A percentile compares a stretch with the other conserved stretches of the same genome.
These are phyloP conservation scores for Fusarium decemcellulare DNA, from an alignment of 2,329 filamentous ascomycete genomes.

Conservation along the genomic window DNA sequence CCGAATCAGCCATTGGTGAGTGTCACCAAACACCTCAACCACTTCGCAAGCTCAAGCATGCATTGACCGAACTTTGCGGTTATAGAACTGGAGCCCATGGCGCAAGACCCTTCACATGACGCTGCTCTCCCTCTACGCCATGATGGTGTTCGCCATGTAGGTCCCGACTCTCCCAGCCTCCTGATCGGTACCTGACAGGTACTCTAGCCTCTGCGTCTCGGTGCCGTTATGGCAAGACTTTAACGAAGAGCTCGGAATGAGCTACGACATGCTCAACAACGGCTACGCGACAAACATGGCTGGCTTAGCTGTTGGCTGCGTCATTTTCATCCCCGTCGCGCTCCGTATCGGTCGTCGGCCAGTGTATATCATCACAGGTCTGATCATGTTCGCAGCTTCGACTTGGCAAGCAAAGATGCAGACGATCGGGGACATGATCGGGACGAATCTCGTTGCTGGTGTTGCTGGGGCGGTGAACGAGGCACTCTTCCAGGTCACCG, in stretches of 20 bases:
- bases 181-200: neutral
- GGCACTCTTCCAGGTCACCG: conserved; percentile 55
- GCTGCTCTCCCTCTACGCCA: conserved; percentile 28
- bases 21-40: neutral
- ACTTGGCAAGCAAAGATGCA: conserved; percentile 45
- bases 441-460: conserved; percentile 47
- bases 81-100: conserved; percentile 34
- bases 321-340: conserved; percentile 52
- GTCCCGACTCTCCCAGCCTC: neutral
- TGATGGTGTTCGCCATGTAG: conserved; percentile 40
- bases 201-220: conserved; percentile 30
- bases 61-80: too few relatives aligned
- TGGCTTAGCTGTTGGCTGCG: conserved; percentile 48
- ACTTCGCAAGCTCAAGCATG: neutral
- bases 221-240: conserved; percentile 38
- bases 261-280: conserved; percentile 42
- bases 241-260: conserved; percentile 36
- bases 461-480: conserved; percentile 56
- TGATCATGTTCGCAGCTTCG: conserved; percentile 37
- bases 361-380: conserved; percentile 45
- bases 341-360: conserved; percentile 50
- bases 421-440: conserved; percentile 38
- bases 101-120: conserved; percentile 33
- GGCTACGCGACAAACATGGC: conserved; percentile 47
- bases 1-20: conserved; percentile 37